Evolutionary conservation across 2,329 filamentous ascomycete species (phyloP).

Genomic region (Bipolaris victoriae): DNA sequence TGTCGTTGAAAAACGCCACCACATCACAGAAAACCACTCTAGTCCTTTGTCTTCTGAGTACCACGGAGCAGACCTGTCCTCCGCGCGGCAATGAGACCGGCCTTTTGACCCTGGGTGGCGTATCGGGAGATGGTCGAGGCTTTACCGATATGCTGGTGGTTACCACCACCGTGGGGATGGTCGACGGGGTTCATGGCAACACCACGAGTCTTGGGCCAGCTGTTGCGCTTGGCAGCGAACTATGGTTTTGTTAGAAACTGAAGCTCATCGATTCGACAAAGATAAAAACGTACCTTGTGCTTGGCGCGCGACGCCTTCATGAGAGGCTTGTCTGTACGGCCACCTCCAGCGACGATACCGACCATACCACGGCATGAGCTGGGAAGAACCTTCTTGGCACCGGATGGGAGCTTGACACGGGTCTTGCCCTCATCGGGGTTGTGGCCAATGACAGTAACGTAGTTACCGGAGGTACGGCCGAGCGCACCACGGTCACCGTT

Average conservation of each 20-base stretch:
- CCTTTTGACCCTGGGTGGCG: conserved; percentile 98
- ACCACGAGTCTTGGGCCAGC: conserved; percentile 99
- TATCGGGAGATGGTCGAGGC: conserved; percentile 99
- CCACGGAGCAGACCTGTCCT: conserved; percentile 99
- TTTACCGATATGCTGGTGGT: conserved; percentile 99
- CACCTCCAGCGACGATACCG: conserved; percentile 98
- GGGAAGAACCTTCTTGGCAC: conserved; percentile 98
- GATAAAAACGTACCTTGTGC: conserved; percentile 69
- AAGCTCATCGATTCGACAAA: not conserved
- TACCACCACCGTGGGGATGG: conserved; percentile 82
- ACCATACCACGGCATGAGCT: conserved; percentile 96
- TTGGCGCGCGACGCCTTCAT: conserved; percentile 99
- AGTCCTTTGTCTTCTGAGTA: conserved; percentile 99
- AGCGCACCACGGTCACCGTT: conserved; percentile 94
- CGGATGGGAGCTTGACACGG: conserved; percentile 97
- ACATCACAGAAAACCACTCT: conserved; percentile 38
- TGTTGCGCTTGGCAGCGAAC: conserved; percentile 99
- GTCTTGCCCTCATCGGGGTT: conserved; percentile 85
- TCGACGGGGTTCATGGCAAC: conserved; percentile 99
- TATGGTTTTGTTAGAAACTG: conserved; percentile 20
- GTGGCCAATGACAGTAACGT: conserved; percentile 73
- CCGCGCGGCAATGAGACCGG: conserved; percentile 99
- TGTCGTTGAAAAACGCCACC: conserved; percentile 35
- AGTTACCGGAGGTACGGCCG: conserved; percentile 98
- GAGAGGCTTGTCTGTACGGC: conserved; percentile 99